Base-by-base conservation (phyloP, 306 rosid genomes). In the Rubus parviflorus region DNA sequence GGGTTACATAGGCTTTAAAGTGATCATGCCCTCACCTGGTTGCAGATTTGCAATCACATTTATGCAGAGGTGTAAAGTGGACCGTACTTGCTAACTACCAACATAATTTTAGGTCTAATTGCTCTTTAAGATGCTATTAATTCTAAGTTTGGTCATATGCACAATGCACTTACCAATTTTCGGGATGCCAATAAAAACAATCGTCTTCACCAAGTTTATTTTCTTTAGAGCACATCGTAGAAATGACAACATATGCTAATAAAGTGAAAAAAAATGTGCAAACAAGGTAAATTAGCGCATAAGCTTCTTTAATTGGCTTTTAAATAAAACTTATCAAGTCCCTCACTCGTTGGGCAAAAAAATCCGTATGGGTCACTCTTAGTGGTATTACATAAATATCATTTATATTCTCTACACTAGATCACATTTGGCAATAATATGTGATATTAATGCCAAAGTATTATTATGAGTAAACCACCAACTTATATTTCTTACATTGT, bases 31-130 rank as follows among this genome's bases (percentile, higher is more conserved):
- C 47, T 7, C 49, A 40, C 48, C 70, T 65, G 70, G 49, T 41
- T 41, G 35, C 71, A 41, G 49, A 66, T 66, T 19, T 66, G 51
- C 71, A 66, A 66, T 66, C 15, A 16, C 67, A 45, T 43, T 22
- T 73, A 25, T 20, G 53, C 46, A 13, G 67, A 14, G 9, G 16
- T 20, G 22, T 38, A 13, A 15, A 54, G n/a, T 43, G 37, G 23
- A 42, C 2, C n/a, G 56, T 57, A 61, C 67, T 30, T 2, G 17
- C 67, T 61, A 13, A 61, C 67, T 14, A 73, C 17, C 25, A 30
- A 10, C 46, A 54, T n/a, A 12, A 10, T 11, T 71, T 30, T 71
- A 19, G 63, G 47, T 52, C 0, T 71, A 19, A 16, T 54, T 37
- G 38, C 3, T 15, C 68, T 63, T 63, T 38, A 61, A 35, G 15